A percentile compares a stretch with the other conserved stretches of the same genome.
phyloP scores from a whole-genome alignment of 2,329 filamentous ascomycete genomes.

The Xylariaceae sp. region DNA sequence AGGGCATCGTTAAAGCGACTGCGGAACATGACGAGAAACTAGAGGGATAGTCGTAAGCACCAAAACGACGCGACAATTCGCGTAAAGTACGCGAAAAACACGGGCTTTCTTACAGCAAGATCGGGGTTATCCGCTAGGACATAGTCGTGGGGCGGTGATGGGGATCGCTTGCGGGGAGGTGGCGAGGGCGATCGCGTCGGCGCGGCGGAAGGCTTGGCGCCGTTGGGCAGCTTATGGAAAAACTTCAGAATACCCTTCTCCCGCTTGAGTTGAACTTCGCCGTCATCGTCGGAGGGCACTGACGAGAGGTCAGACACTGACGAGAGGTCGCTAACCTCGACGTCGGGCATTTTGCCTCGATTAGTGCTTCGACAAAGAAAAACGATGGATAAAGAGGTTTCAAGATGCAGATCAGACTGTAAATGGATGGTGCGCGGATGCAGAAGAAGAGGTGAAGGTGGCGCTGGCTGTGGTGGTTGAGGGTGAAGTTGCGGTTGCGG shows the following conservation, averaged over 20 bases:
- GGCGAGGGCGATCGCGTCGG: conserved; percentile 56
- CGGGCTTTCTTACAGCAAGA: conserved; percentile 70
- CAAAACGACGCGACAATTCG: conserved; percentile 46
- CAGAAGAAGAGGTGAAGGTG: conserved; percentile 4
- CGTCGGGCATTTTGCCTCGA: conserved; percentile 48
- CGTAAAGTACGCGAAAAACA: conserved; percentile 44
- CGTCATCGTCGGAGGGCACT: conserved; percentile 48
- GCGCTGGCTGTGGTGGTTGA: conserved; percentile 7
- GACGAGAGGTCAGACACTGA: conserved; percentile 43
- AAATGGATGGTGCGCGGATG: neutral
- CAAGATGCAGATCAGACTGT: neutral
- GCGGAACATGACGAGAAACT: conserved; percentile 99
- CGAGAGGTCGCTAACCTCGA: conserved; percentile 60
- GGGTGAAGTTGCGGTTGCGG: neutral
- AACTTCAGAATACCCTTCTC: conserved; percentile 62
- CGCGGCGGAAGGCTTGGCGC: conserved; percentile 31
- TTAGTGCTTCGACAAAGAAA: conserved; percentile 1
- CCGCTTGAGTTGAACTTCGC: conserved; percentile 45
- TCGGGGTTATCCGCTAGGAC: conserved; percentile 85
- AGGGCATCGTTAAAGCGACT: conserved; percentile 88
- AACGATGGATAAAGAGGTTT: neutral
- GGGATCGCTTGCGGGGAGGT: conserved; percentile 69
- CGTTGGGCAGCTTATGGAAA: conserved; percentile 55
- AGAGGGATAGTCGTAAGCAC: conserved; percentile 31
- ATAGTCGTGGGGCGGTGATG: conserved; percentile 86